Evolutionary conservation across 805 yeast species (phyloP).

Genomic region (Jamesozyma jinghongensis): DNA sequence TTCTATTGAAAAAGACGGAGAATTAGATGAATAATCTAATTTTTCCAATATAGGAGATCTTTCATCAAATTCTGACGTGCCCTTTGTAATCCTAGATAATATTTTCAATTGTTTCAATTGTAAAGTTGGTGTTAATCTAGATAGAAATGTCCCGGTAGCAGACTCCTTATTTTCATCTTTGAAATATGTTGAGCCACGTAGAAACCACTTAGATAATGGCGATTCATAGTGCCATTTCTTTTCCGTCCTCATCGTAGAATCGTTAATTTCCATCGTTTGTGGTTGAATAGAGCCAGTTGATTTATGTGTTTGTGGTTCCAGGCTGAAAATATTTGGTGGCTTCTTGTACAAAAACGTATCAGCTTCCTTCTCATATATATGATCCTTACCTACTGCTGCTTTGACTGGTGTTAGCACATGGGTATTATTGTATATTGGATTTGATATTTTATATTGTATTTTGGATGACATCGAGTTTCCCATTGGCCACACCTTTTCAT

Average conservation of each 20-base stretch:
- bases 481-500: slow-evolving; percentile 10
- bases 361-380: slow-evolving; percentile 1
- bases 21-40: not conserved
- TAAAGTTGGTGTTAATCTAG: slow-evolving; percentile 17
- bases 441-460: slow-evolving; percentile 16
- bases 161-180: slow-evolving; percentile 7
- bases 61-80: slow-evolving; percentile 12
- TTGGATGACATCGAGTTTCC: slow-evolving; percentile 11
- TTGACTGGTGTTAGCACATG: slow-evolving; percentile 19
- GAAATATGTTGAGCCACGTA: slow-evolving; percentile 24
- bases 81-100: slow-evolving; percentile 16
- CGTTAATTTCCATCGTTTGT: slow-evolving; percentile 1
- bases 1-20: not conserved
- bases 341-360: slow-evolving; percentile 16
- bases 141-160: not conserved
- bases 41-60: slow-evolving; percentile 19
- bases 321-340: slow-evolving; percentile 23
- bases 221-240: slow-evolving; percentile 28
- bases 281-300: not conserved
- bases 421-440: slow-evolving; percentile 1
- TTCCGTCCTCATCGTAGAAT: not conserved
- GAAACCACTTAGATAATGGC: slow-evolving; percentile 29
- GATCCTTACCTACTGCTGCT: slow-evolving; percentile 3
- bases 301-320: slow-evolving; percentile 8
- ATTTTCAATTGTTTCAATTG: slow-evolving; percentile 23